Base-by-base conservation (phyloP, 2,329 filamentous ascomycete species). In the Chaetothyriales sp. region DNA sequence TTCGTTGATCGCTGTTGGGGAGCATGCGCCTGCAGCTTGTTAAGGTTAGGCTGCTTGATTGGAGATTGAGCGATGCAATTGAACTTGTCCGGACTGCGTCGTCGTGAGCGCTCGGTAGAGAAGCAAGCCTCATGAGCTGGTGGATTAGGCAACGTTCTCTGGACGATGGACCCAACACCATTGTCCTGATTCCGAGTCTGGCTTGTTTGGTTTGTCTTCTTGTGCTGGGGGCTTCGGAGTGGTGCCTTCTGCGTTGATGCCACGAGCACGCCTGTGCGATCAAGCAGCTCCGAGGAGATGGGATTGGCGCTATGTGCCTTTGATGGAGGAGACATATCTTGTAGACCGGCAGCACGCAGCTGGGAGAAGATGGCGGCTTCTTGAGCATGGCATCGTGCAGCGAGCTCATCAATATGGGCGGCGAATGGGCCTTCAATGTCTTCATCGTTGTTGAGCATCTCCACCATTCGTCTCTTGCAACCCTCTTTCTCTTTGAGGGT, bases 401-500 rank as follows among this genome's bases (percentile, higher is more conserved):
- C 33, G 13, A 40, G 33, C 33, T 40, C 33, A 40, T 40, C 33
- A 15, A 40, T 15, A 40, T 40, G 33, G 13, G 33, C 15, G 33
- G 33, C 33, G 33, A 40, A 40, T 15, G 33, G 33, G 33, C 33
- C 33, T 10, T 40, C 33, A 13, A 40, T 13, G 10, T 40, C 33
- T 40, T 40, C 10, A 40, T 40, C 33, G 33, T 40, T 40, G 15
- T 40, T 40, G 33, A 40, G 33, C 33, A 40, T 13, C 33, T 40
- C 33, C 33, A 40, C 33, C 33, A 40, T 13, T 40, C 33, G 9
- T 40, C 33, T 40, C 33, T 40, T 40, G 33, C 33, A 40, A 40
- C 33, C 63, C 10, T 60, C 61, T 44, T 60, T 55, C 49, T 70
- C 64, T n/a, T 71, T 60, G 7, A 60, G 59, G 46, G 63, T 57